Evolutionary conservation across 768 basidiomycete genomes (phyloP), one percentile per base, ranked within the genome.

Genomic region (Mycena belliarum): DNA sequence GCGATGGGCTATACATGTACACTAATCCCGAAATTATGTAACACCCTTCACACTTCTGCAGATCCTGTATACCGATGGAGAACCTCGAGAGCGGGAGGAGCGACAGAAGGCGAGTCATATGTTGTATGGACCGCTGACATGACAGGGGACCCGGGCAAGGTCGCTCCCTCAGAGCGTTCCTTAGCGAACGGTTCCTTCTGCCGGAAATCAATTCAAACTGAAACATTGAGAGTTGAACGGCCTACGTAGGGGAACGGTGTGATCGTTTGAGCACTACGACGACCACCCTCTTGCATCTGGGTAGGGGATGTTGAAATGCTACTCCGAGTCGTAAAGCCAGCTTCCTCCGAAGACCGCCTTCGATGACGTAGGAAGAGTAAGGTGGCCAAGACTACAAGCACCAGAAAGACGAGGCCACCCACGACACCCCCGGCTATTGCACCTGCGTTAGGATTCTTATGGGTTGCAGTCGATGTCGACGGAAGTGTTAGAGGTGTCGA

Each of bases 351-450:
- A 2, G 41, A 9, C 11, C 16, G 32, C 25, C 58, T 60, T 21
- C 65, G 68, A 38, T 61, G 72, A 37, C 55, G 72, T 29, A 67
- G 66, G 28, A 70, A 60, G 60, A 78, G 75, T 75, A 77, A 63
- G 7, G 70, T 41, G 8, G 64, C 60, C 12, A 78, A 73, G 16
- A 57, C 74, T 12, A 81, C 66, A 40, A 75, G 52, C 12, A 75
- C 78, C 18, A 82, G 47, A 24, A 70, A 73, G 14, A 80, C 75
- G 4, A 87, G 51, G 21, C 78, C 84, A 6, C 82, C 84, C 2
- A 85, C 74, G 9, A 81, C 79, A 20, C 86, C 85, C 21, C 86
- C 87, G 7, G 83, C 81, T 33, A 88, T 86, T 20, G 82, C 83
- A 2, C 85, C 85, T 3, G 81, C 76, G 61, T 82, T 72, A 18